These are phyloP conservation scores for Arthrobotrys iridis DNA, from an alignment of 2,329 filamentous ascomycete genomes.

Conservation along the genomic window DNA sequence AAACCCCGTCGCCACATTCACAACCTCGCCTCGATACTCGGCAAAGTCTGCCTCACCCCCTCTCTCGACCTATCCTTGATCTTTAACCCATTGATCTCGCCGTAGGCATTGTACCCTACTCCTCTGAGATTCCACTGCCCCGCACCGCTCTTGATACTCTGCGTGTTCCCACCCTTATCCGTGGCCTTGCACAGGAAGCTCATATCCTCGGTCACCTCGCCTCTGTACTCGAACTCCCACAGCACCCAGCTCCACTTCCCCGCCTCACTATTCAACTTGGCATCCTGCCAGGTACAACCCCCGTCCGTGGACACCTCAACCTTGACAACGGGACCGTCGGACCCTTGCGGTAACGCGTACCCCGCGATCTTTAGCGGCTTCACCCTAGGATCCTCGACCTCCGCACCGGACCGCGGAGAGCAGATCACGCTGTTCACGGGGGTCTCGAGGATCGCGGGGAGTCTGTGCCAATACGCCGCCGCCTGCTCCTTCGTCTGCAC, in stretches of 20 bases:
- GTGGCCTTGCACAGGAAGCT: conserved; percentile 68
- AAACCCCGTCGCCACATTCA: too few relatives aligned
- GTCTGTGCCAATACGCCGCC: conserved; percentile 66
- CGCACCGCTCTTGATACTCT: conserved; percentile 61
- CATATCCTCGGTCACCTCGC: conserved; percentile 62
- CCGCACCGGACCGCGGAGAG: conserved; percentile 64
- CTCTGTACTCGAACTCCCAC: conserved; percentile 64
- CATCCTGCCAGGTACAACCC: conserved; percentile 80
- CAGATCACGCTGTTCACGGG: conserved; percentile 69
- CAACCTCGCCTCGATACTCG: not conserved
- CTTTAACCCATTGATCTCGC: conserved; percentile 66
- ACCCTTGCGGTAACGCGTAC: conserved; percentile 86
- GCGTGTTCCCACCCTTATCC: conserved; percentile 67
- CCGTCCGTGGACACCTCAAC: conserved; percentile 86
- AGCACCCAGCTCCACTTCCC: conserved; percentile 68
- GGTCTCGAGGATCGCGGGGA: conserved; percentile 67
- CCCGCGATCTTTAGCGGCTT: conserved; percentile 60
- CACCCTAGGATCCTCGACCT: conserved; percentile 58
- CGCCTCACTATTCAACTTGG: conserved; percentile 63
- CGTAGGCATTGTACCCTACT: conserved; percentile 71
- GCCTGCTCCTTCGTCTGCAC: conserved; percentile 65
- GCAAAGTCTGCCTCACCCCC: not conserved
- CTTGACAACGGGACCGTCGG: conserved; percentile 77
- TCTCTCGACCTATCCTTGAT: conserved; percentile 57
- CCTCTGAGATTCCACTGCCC: conserved; percentile 69